phyloP scores from a whole-genome alignment of 768 basidiomycete genomes.

The Amanita exitialis region DNA sequence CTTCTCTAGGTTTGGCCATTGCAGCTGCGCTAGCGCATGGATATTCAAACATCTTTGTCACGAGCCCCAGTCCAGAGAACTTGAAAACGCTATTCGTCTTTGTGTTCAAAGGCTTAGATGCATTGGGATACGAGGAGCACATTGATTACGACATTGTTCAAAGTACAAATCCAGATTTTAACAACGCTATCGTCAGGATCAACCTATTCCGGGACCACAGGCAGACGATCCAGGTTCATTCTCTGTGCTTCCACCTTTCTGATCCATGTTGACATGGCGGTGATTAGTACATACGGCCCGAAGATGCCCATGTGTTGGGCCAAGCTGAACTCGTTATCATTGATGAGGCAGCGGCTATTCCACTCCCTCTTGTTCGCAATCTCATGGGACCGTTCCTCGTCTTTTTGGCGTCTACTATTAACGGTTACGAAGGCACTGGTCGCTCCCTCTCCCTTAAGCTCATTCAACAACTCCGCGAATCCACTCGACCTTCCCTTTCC shows the following conservation, averaged over 20 bases:
- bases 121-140: conserved; percentile 92
- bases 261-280: neutral
- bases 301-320: conserved; percentile 95
- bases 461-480: conserved; percentile 92
- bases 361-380: conserved; percentile 88
- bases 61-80: conserved; percentile 95
- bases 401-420: conserved; percentile 99
- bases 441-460: conserved; percentile 96
- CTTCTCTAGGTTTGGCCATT: conserved; percentile 90
- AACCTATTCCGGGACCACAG: conserved; percentile 90
- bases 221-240: conserved; percentile 87
- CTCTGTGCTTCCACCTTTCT: neutral
- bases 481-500: conserved; percentile 67
- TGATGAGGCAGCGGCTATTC: conserved; percentile 97
- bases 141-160: conserved; percentile 95
- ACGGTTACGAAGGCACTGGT: conserved; percentile 99
- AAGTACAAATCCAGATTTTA: conserved; percentile 90
- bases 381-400: conserved; percentile 95
- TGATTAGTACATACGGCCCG: conserved; percentile 94
- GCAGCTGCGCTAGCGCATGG: conserved; percentile 89
- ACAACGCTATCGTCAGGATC: conserved; percentile 91
- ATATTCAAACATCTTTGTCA: conserved; percentile 97
- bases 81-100: conserved; percentile 97
- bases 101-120: conserved; percentile 93
- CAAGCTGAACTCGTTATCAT: conserved; percentile 97